A percentile compares a stretch with the other conserved stretches of the same genome.
Evolutionary conservation across 129 eudicot species (phyloP).

Genomic region (Ambrosia trifida): DNA sequence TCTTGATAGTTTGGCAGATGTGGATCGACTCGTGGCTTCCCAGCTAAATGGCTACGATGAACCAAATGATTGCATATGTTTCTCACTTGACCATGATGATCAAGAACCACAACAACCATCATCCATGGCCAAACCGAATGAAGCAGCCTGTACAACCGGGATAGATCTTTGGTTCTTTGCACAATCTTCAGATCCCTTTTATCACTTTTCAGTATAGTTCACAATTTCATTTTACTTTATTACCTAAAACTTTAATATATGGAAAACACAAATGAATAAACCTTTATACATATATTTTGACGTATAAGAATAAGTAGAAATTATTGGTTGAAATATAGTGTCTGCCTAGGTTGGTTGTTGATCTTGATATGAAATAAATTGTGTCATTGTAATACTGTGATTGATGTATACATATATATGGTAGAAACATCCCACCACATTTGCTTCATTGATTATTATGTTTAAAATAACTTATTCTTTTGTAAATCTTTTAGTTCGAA

Average conservation of each 20-base stretch:
- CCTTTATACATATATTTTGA: not conserved
- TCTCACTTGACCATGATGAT: conserved; percentile 35
- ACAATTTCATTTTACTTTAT: conserved; percentile 13
- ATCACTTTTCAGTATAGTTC: conserved; percentile 52
- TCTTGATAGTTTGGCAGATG: conserved; percentile 47
- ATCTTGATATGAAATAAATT: conserved; percentile 13
- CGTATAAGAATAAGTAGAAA: not conserved
- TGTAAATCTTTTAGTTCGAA: not conserved
- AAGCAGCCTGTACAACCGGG: conserved; percentile 32
- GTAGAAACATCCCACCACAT: conserved; percentile 12
- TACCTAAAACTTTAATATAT: not conserved
- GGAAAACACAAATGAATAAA: conserved; percentile 18
- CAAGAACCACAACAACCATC: conserved; percentile 21
- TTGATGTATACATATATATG: conserved; percentile 26
- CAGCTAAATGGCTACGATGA: conserved; percentile 59
- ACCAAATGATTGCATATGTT: conserved; percentile 33
- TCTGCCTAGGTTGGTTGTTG: conserved; percentile 25
- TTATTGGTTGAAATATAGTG: conserved; percentile 18
- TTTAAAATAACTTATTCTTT: not conserved
- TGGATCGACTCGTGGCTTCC: conserved; percentile 57
- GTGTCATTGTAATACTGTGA: conserved; percentile 22
- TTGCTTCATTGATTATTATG: conserved; percentile 11
- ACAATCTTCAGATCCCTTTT: conserved; percentile 54
- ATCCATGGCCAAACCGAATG: conserved; percentile 25
- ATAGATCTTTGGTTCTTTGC: conserved; percentile 55